Evolutionary conservation across 345 rosid species (phyloP), one percentile per base, ranked within the genome.

Genomic region (Linum usitatissimum): DNA sequence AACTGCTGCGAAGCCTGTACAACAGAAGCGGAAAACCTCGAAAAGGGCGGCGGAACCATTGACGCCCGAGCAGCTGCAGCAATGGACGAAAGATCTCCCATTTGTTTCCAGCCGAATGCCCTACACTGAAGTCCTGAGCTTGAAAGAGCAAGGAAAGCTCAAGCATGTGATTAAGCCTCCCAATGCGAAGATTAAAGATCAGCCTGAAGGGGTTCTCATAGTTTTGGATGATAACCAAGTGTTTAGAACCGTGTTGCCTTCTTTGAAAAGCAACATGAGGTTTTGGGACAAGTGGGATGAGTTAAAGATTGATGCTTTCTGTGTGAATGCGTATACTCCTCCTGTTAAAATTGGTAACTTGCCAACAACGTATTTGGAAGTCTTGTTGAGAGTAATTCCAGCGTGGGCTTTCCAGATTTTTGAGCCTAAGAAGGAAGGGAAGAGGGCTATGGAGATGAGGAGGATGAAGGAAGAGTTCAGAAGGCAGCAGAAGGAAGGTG

Each of bases 201-300:
- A 66, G 53, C 71, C 77, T 6, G 91, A 88, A 66, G 76, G 88
- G 30, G 85, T 91, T 57, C 71, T 91, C 65, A 85, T 88, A 5
- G 97, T 91, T 65, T 71, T 91, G 63, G 96, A 84, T 68, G 94
- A 88, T 77, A 84, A 89, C 77, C 76, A 71, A 55, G 94, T 91
- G 67, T 65, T 84, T 12, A 84, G 96, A 66, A 91, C 91, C 34
- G 97, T 88, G 56, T 73, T 91, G 63, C 97, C 96, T 38, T 86
- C 89, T 0, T 21, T 78, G 59, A 83, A 75, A 67, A 82, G 91
- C 77, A 84, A 84, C 65, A 66, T 64, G 71, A 83, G 77, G 80
- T 91, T 91, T 70, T 91, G 97, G 97, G 85, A 86, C 39, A 74
- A 68, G 17, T 91, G 97, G 96, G 84, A 81, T 66, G 81, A 79